Conservation (phyloP, 2,329 filamentous ascomycete species). For the Microcyclosporella mali region DNA sequence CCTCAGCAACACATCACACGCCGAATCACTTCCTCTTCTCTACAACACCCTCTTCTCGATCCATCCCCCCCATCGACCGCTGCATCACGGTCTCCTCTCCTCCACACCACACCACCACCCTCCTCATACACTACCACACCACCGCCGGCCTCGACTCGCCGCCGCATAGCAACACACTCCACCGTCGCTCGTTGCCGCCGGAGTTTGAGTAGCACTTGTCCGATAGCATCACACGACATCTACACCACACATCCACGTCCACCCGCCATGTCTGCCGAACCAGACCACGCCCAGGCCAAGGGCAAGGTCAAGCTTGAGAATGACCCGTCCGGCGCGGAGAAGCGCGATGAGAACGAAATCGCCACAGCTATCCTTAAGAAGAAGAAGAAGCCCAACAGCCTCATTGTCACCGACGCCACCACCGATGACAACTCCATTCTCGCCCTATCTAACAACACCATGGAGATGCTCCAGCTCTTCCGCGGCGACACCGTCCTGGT, state of each 20-base stretch:
- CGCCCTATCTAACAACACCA: conserved; percentile 94
- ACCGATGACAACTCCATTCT: conserved; percentile 99
- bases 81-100: not conserved
- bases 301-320: conserved; percentile 43
- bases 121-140: not conserved
- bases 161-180: conserved; percentile 3
- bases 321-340: conserved; percentile 32
- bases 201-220: conserved; percentile 5
- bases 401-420: conserved; percentile 96
- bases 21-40: not conserved
- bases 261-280: conserved; percentile 45
- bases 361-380: conserved; percentile 98
- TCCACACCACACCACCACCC: conserved; percentile 1
- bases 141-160: not conserved
- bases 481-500: conserved; percentile 96
- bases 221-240: conserved; percentile 13
- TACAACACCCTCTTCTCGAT: not conserved
- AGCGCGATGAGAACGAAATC: conserved; percentile 71
- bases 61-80: not conserved
- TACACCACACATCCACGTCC: not conserved
- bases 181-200: conserved; percentile 4
- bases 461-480: conserved; percentile 98
- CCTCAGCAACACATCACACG: too few relatives aligned
- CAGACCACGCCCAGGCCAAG: conserved; percentile 39
- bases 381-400: conserved; percentile 99